Evolutionary conservation across 2,329 filamentous ascomycete species (phyloP).

Genomic region (Stenocarpella maydis): DNA sequence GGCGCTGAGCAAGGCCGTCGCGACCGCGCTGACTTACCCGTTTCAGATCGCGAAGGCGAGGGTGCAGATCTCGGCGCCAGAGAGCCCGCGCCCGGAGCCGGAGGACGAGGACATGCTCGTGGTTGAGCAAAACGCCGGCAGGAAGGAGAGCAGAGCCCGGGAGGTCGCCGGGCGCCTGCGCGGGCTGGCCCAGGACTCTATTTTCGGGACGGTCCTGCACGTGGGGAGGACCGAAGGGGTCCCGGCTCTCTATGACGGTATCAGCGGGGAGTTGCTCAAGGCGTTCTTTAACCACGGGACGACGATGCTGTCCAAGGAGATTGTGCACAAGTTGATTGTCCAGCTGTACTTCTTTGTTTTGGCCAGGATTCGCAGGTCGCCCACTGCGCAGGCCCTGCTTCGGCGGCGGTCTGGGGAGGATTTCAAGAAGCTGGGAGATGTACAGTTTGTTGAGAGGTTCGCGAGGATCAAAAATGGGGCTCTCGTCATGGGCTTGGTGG

Average conservation of each 20-base stretch:
- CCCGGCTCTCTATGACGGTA: slow-evolving; percentile 75
- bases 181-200: slow-evolving; percentile 53
- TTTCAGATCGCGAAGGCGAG: slow-evolving; percentile 86
- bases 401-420: slow-evolving; percentile 27
- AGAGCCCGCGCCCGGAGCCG: slow-evolving; percentile 38
- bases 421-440: neutral
- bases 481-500: slow-evolving; percentile 40
- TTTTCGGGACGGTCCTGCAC: slow-evolving; percentile 69
- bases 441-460: slow-evolving; percentile 16
- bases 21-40: slow-evolving; percentile 82
- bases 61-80: slow-evolving; percentile 67
- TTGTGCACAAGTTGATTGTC: slow-evolving; percentile 76
- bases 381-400: slow-evolving; percentile 50
- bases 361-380: slow-evolving; percentile 53
- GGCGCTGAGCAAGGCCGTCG: slow-evolving; percentile 79
- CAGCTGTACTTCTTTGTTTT: slow-evolving; percentile 74
- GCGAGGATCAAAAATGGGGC: slow-evolving; percentile 30
- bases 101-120: slow-evolving; percentile 37
- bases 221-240: slow-evolving; percentile 72
- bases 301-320: slow-evolving; percentile 87
- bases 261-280: slow-evolving; percentile 79
- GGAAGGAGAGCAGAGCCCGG: slow-evolving; percentile 43
- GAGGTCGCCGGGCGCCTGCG: slow-evolving; percentile 39
- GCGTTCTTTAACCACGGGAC: slow-evolving; percentile 87
- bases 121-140: slow-evolving; percentile 5